Base-by-base conservation (phyloP, 164 flowering plant genomes). In the Protea cynaroides region DNA sequence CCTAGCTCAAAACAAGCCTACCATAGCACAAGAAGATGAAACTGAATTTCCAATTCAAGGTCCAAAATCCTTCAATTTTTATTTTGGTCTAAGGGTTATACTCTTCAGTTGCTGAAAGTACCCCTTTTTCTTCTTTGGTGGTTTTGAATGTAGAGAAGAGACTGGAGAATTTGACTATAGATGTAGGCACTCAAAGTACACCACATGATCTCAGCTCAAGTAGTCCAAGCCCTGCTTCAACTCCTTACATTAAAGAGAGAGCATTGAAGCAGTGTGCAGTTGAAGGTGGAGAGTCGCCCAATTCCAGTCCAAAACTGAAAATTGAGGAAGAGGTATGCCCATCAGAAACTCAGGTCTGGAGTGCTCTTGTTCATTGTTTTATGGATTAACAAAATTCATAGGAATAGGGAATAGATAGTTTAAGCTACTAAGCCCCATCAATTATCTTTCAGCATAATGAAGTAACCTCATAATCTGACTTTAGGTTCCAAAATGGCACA, bases 111-210 rank as follows among this genome's bases (percentile, higher is more conserved):
- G 10, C 3, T 58, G 36, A 23, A 1, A 19, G 8, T 57, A 17
- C 13, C 17, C 47, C 18, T 17, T 12, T 40, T 60, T 52, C 23
- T 22, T 25, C 57, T 40, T 22, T 36, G 4, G 25, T 38, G 14
- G 8, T 44, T 68, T 8, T 59, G 18, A 59, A 14, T 23, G 66
- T 59, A 80, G 88, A 75, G 60, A 69, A 72, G 70, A 69, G 70
- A 55, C 61, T 47, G 52, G 78, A 70, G 54, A 59, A 76, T 38
- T 64, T 21, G 61, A 87, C 82, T 11, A 84, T 86, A 82, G 91
- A 87, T 72, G 82, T 81, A 25, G 93, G 93, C 12, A 86, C 78
- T 56, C 96, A 87, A 72, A 87, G 84, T 76, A 81, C 80, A 21
- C 82, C 86, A 21, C 73, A 76, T 25, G 82, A 81, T 9, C 72